These are phyloP conservation scores for Karstenula rhodostoma DNA, from an alignment of 2,329 filamentous ascomycete genomes.

Conservation along the genomic window DNA sequence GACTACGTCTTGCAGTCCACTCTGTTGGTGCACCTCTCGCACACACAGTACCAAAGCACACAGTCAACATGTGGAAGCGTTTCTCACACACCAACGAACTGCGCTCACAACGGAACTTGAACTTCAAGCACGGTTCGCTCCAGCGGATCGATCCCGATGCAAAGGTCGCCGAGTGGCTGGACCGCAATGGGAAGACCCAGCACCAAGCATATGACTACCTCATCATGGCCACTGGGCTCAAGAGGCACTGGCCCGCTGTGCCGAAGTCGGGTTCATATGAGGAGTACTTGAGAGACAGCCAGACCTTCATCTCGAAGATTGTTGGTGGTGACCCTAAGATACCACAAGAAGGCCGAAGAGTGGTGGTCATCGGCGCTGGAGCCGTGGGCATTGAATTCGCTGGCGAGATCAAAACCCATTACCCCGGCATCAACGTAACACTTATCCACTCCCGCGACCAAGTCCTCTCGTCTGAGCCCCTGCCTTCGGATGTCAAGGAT, in stretches of 20 bases:
- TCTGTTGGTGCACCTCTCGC: conserved; percentile 78
- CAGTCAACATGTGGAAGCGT: conserved; percentile 73
- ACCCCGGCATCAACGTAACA: conserved; percentile 72
- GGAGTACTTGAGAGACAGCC: conserved; percentile 69
- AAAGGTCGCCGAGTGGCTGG: conserved; percentile 66
- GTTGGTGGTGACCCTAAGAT: conserved; percentile 38
- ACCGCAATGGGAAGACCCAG: conserved; percentile 58
- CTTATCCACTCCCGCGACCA: conserved; percentile 76
- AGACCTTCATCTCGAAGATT: conserved; percentile 63
- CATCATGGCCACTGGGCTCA: conserved; percentile 74
- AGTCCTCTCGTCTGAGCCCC: conserved; percentile 75
- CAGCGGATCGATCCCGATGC: conserved; percentile 65
- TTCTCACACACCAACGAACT: conserved; percentile 73
- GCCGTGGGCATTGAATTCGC: conserved; percentile 86
- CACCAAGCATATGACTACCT: conserved; percentile 73
- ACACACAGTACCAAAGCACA: conserved; percentile 69
- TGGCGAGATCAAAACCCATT: conserved; percentile 74
- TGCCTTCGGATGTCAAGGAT: conserved; percentile 75
- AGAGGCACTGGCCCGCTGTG: conserved; percentile 75
- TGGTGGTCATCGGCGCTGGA: conserved; percentile 79
- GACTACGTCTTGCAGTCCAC: conserved; percentile 64
- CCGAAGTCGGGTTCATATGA: conserved; percentile 70
- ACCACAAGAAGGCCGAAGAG: conserved; percentile 52
- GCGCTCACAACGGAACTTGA: conserved; percentile 65
- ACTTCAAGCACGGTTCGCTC: conserved; percentile 72